Evolutionary conservation across 768 basidiomycete species (phyloP), one percentile per base, ranked within the genome.

Genomic region (Macrolepiota dolichaula): DNA sequence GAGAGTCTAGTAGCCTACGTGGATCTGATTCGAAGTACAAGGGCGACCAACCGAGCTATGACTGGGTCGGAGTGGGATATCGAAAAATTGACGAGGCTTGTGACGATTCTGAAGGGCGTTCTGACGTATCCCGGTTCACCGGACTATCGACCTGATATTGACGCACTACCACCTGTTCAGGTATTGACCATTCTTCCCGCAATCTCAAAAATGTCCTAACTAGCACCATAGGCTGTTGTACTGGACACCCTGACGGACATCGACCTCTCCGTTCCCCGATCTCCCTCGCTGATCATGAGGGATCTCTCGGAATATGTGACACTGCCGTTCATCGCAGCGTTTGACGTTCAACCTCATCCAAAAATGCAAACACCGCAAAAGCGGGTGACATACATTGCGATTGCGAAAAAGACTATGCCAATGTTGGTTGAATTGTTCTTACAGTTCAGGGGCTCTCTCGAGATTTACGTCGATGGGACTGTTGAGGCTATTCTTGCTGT

Each of bases 391-490:
- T 98, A 94, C 69, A 89, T 98, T 54, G 96, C 87, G 2, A 72
- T 98, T n/a, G 80, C 88, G 1, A 98, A 98, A 74, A 89, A 85
- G 72, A 81, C 81, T 13, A 94, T 97, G 90, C 94, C 94, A 0
- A 78, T 83, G 71, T 77, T 96, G 1, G 87, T 92, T 0, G 85
- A 90, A n/a, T 72, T 95, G 3, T 95, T 88, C 74, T 70, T 87
- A 57, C 77, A 75, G 57, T 89, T 91, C 76, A 87, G 86, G 67
- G 78, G 79, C 5, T 75, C 78, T 19, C 64, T 71, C 2, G 83
- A 84, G 47, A 80, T 96, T 3, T 96, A 91, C 65, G 76, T 81
- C 11, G 87, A 94, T 67, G 94, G 92, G 3, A 94, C 94, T 0
- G 70, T 98, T 25, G 94, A 96, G 72, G 80, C 85, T n/a, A 76